Evolutionary conservation across 495 filamentous ascomycete species (phyloP), one percentile per base, ranked within the genome.

Genomic region (Trichoderma gamsii): DNA sequence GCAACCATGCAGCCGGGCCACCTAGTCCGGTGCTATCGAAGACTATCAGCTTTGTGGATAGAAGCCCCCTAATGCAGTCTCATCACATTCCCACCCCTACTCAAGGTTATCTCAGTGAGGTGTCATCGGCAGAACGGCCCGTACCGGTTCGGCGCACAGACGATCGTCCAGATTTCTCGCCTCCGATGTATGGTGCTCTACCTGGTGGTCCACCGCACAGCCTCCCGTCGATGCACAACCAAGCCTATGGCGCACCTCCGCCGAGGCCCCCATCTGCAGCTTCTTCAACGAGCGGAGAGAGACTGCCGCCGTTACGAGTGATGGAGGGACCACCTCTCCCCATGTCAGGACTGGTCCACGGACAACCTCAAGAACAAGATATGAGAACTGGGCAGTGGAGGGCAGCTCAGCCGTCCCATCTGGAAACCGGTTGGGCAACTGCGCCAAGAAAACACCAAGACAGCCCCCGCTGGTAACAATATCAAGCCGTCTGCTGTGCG

Each of bases 381-480:
- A 27, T 66, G 25, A 66, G 63, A n/a, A 18, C 29, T 27, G 43
- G 51, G n/a, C 65, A 67, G 52, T 61, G 75, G 73, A 21, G 72
- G 72, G 52, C 70, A 67, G 65, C 78, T 64, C 73, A 73, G 35
- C 71, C 76, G 27, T 69, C 75, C 3, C 77, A 80, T 8, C 29
- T 46, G 41, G 81, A 82, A 68, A 79, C 78, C 18, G 81, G 80
- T 18, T 83, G 81, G 81, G 81, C 77, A 32, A 80, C 78, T 1
- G 77, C 74, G 23, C 70, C 75, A 25, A 71, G 76, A 51, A 71
- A 73, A 15, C 72, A 73, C 8, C 65, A 73, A 12, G 76, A 79
- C 59, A 72, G 72, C 29, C 38, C 43, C 4, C 66, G 64, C 3
- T 68, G 67, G 65, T 64, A 65, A 16, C 52, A 35, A 41, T 43